Conservation (phyloP, 108 stramenopile genomes). For the Asterionellopsis glacialis region DNA sequence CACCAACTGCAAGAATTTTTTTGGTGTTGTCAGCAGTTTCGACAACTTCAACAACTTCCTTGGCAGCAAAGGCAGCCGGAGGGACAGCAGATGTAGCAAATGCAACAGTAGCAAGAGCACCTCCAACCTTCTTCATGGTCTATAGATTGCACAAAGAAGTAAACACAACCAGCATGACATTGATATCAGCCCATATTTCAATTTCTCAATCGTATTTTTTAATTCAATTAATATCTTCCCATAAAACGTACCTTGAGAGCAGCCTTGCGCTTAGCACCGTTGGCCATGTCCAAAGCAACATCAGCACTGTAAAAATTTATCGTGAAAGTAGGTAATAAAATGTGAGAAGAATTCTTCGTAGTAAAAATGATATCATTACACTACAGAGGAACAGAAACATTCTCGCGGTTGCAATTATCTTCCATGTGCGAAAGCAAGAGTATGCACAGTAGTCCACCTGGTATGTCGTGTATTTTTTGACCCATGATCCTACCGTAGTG, state of each 20-base stretch:
- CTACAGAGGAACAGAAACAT: too few relatives aligned
- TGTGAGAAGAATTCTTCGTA: neutral
- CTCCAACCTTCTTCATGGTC: conserved; percentile 60
- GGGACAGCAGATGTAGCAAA: conserved; percentile 66
- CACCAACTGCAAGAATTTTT: conserved; percentile 55
- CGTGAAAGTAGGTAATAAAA: neutral
- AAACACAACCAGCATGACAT: neutral
- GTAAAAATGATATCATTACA: too few relatives aligned
- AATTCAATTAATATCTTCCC: neutral
- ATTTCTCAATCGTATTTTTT: neutral
- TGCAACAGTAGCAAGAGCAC: conserved; percentile 56
- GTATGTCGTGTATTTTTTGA: too few relatives aligned
- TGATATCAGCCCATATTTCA: neutral
- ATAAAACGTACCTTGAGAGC: conserved; percentile 49
- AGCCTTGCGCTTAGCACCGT: conserved; percentile 58
- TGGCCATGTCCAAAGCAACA: conserved; percentile 54
- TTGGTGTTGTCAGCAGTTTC: conserved; percentile 61
- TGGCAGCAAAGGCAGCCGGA: conserved; percentile 54
- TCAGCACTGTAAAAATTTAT: conserved; percentile 11
- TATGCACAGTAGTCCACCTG: too few relatives aligned
- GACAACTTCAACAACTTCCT: conserved; percentile 57
- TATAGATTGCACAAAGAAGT: conserved; percentile 5
- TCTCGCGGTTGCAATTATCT: neutral
- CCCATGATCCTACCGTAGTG: too few relatives aligned
- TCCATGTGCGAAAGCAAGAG: too few relatives aligned